These are phyloP conservation scores for Exophiala bonariae DNA, from an alignment of 2,329 filamentous ascomycete species.

Conservation along the genomic window DNA sequence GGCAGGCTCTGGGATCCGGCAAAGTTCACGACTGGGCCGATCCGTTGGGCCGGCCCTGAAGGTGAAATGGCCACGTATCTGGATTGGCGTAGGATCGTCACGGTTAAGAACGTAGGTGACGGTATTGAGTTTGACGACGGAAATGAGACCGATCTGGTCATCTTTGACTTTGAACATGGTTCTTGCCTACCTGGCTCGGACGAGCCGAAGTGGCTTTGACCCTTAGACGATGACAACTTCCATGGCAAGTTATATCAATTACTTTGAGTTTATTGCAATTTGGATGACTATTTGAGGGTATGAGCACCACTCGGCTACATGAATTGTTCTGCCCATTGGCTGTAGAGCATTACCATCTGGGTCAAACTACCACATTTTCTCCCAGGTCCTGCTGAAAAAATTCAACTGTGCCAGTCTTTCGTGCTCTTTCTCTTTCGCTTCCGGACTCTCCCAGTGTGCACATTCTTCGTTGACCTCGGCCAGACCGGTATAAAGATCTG, in stretches of 20 bases:
- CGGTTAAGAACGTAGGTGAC: background rate
- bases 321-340: no score
- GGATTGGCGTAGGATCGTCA: background rate
- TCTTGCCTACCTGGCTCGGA: background rate
- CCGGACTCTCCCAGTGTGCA: conserved; percentile 33
- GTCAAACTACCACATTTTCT: conserved; percentile 24
- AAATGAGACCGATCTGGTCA: background rate
- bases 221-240: background rate
- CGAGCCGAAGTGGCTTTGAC: background rate
- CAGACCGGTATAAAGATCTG: conserved; percentile 34
- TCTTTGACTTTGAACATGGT: background rate
- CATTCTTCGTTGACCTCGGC: conserved; percentile 37
- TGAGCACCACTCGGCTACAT: no score
- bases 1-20: background rate
- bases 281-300: no score
- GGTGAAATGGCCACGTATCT: background rate
- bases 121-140: no score
- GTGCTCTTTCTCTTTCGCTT: conserved; percentile 29
- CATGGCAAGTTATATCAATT: no score
- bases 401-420: conserved; percentile 33
- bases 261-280: no score
- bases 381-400: conserved; percentile 31
- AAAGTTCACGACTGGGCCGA: background rate
- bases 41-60: background rate
- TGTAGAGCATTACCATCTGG: background rate